Percentiles rank a stretch among this genome's conserved stretches.
phyloP scores from a whole-genome alignment of 2,329 filamentous ascomycete species.

The Byssochlamys sp. region DNA sequence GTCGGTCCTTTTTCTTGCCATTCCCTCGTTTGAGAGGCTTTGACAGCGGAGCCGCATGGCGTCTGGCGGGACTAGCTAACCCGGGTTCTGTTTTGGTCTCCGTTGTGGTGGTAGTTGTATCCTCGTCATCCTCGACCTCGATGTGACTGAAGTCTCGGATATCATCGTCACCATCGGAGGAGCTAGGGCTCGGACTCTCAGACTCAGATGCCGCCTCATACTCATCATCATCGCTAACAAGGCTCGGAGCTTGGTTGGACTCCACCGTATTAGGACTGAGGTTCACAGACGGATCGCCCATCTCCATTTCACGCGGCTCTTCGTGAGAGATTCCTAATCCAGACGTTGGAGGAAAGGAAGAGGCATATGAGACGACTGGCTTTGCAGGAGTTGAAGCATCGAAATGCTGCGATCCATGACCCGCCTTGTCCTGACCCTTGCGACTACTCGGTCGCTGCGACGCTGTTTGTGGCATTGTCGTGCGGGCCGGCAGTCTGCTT shows the following conservation, averaged over 20 bases:
- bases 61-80: constrained; percentile 18
- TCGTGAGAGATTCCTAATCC: constrained; percentile 33
- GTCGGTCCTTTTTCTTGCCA: constrained; percentile 21
- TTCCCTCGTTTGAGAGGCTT: constrained; percentile 22
- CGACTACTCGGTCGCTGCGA: constrained; percentile 47
- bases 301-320: constrained; percentile 39
- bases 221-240: constrained; percentile 66
- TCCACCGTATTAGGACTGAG: constrained; percentile 60
- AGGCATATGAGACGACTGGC: constrained; percentile 15
- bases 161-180: constrained; percentile 45
- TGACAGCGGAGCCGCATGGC: constrained; percentile 17
- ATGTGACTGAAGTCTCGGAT: constrained; percentile 39
- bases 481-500: constrained; percentile 46
- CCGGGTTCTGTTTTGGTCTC: constrained; percentile 26
- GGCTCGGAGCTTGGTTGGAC: constrained; percentile 67
- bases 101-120: constrained; percentile 21
- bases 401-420: constrained; percentile 32
- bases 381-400: constrained; percentile 29
- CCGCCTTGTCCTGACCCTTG: constrained; percentile 43
- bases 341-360: constrained; percentile 26
- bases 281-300: constrained; percentile 36
- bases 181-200: constrained; percentile 43
- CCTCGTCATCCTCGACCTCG: constrained; percentile 38
- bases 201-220: constrained; percentile 61
- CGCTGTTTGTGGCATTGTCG: constrained; percentile 44